Evolutionary conservation across 2,329 filamentous ascomycete species (phyloP), one percentile per base, ranked within the genome.

Genomic region (Phyllosticta citriasiana): DNA sequence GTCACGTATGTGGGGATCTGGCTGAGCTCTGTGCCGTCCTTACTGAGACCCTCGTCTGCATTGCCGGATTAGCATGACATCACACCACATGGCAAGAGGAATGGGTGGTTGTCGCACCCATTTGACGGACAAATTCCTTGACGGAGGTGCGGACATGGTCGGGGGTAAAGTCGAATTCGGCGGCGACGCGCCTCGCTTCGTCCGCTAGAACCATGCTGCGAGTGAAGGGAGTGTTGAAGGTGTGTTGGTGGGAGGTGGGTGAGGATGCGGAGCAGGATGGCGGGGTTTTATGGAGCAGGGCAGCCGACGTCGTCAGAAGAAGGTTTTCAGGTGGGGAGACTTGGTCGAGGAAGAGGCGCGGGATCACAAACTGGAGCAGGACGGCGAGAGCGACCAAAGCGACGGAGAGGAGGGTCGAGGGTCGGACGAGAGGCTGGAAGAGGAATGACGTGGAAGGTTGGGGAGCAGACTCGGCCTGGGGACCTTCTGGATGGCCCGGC

Each of bases 1-100:
- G 94, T 97, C 66, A 99, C 93, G 76, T 96, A 99, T 52, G 92
- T 96, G 7, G 94, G 94, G 70, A 99, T 97, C 78, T 97, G 94
- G 77, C 89, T 93, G 79, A 99, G 77, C 67, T 88, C 91, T 33
- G 89, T 87, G 64, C 87, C 87, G 68, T 92, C 85, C 69, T 87
- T 85, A 63, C 84, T 78, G 66, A 97, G 78, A 27, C 94, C 94
- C 79, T 96, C 89, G 66, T 88, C 89, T 92, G 67, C 27, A 59
- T 8, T 26, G 51, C 63, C 35, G 5, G 40, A 55, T 66, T 53
- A 63, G 62, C 62, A 52, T 35, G 24, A 35, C 51, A 25, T 47
- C 40, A 47, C 40, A 47, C 40, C 40, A 47, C 26, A 60, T n/a
- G 10, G 63, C 68, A 27, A 25, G 6, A 58, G 40, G 57, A 16